A percentile compares a stretch with the other conserved stretches of the same genome.
These are phyloP conservation scores for Monosporascus sp. DNA, from an alignment of 2,329 filamentous ascomycete genomes.

Conservation along the genomic window DNA sequence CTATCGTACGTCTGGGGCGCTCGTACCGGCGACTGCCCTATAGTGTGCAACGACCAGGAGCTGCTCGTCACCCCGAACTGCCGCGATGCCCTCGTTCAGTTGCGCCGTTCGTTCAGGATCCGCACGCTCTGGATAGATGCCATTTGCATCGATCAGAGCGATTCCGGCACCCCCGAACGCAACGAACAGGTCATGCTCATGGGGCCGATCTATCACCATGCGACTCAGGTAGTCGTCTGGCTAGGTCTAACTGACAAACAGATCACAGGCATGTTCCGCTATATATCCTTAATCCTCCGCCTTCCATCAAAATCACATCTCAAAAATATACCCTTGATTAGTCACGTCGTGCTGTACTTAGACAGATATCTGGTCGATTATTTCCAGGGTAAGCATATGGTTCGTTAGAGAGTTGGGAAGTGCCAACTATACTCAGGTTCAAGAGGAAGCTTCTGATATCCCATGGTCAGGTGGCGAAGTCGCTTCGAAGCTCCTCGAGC, in stretches of 20 bases:
- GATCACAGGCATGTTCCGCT: neutral
- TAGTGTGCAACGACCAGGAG: conserved; percentile 2
- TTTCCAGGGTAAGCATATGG: no score
- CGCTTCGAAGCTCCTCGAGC: neutral
- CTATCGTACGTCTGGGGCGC: conserved; percentile 11
- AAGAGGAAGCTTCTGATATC: neutral
- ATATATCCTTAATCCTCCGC: neutral
- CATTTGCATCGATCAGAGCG: neutral
- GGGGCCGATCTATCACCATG: conserved; percentile 12
- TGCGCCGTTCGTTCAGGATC: neutral
- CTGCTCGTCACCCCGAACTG: conserved; percentile 8
- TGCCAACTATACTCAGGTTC: neutral
- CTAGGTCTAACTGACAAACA: conserved; percentile 5
- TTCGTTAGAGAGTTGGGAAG: neutral
- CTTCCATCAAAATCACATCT: no score
- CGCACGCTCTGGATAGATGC: conserved; percentile 12
- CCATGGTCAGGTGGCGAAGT: neutral
- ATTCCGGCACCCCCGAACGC: conserved; percentile 6
- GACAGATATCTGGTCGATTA: rapidly evolving
- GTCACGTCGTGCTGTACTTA: no score
- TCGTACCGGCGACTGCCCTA: neutral
- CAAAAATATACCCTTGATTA: no score
- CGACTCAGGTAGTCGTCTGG: conserved; percentile 12
- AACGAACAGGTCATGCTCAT: conserved; percentile 13
- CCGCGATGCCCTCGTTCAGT: neutral